A percentile compares a stretch with the other conserved stretches of the same genome.
phyloP scores from a whole-genome alignment of 2,329 filamentous ascomycete genomes.

The Cladosporium velox region DNA sequence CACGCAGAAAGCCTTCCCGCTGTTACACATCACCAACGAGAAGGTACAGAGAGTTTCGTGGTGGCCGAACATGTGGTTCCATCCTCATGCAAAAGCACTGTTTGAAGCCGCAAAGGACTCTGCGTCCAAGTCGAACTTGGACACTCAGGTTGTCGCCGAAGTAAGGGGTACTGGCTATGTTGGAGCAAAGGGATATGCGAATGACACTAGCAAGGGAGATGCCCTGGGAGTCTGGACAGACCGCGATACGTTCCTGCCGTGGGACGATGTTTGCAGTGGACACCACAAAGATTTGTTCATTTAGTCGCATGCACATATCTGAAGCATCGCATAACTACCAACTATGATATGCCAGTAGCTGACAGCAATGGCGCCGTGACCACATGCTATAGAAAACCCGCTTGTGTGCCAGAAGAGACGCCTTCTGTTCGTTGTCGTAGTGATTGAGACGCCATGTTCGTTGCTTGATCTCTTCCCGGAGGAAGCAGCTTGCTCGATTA shows the following conservation, averaged over 20 bases:
- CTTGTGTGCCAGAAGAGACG: too few species aligned
- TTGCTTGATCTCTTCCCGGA: too few species aligned
- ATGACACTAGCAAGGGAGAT: constrained; percentile 10
- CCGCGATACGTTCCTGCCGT: constrained; percentile 25
- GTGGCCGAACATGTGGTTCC: constrained; percentile 33
- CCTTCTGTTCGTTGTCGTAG: too few species aligned
- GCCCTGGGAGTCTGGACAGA: constrained; percentile 27
- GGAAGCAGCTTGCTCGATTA: background rate
- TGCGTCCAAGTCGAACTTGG: constrained; percentile 16
- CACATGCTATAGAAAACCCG: too few species aligned
- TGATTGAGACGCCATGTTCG: too few species aligned
- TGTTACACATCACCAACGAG: constrained; percentile 30
- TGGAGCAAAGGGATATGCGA: background rate
- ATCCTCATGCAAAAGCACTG: constrained; percentile 24
- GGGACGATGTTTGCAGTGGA: constrained; percentile 24
- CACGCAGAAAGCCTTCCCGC: constrained; percentile 24
- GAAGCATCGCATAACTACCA: background rate
- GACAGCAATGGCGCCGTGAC: too few species aligned
- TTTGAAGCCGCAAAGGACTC: constrained; percentile 24
- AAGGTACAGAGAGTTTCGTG: constrained; percentile 26
- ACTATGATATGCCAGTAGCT: background rate
- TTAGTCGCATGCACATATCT: background rate
- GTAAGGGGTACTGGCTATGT: background rate
- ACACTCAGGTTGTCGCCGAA: background rate
- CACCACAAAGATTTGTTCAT: constrained; percentile 25